Base-by-base conservation (phyloP, 768 basidiomycete genomes). In the Suillus bovinus region DNA sequence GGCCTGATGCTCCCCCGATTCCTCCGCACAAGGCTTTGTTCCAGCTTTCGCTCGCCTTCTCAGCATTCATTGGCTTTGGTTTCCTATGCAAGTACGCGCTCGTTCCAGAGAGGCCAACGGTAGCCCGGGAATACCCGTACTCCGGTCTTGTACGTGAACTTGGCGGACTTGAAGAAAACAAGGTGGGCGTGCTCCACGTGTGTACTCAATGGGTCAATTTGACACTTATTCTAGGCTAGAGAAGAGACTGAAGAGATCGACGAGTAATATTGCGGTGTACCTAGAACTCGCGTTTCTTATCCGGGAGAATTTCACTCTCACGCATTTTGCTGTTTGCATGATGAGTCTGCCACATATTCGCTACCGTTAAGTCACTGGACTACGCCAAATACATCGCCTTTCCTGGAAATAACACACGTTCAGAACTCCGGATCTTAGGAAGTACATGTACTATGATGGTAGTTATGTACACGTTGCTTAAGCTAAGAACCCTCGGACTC, bases 91-190 rank as follows among this genome's bases (percentile, higher is more conserved):
- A 86, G 61, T 80, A 81, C 46, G 75, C 73, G 22, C 73, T 88
- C 31, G 72, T 83, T 3, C 89, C 86, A 16, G 87, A 88, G 33
- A 77, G 83, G 10, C 89, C 89, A 27, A 84, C 84, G 16, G 77
- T 89, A 5, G 87, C 85, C 17, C 86, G 93, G 55, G 82, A 90
- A 66, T 94, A 91, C 69, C 93, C 93, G 2, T 92, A 81, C 70
- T 80, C 81, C 57, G 93, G 93, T 8, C 80, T 94, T 38, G 85
- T 88, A 39, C 81, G 75, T 61, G 93, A 94, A 73, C 83, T 94
- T 10, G 93, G 93, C 22, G 91, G 93, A 14, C 66, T 89, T 61
- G 86, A 90, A 65, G 87, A 84, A 68, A 92, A 90, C 74, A 90
- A 90, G 83, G 93, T 91, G 61, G 17, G 82, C 70, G 42, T 54